Base-by-base conservation (phyloP, 306 rosid species). In the Phaseolus lunatus region DNA sequence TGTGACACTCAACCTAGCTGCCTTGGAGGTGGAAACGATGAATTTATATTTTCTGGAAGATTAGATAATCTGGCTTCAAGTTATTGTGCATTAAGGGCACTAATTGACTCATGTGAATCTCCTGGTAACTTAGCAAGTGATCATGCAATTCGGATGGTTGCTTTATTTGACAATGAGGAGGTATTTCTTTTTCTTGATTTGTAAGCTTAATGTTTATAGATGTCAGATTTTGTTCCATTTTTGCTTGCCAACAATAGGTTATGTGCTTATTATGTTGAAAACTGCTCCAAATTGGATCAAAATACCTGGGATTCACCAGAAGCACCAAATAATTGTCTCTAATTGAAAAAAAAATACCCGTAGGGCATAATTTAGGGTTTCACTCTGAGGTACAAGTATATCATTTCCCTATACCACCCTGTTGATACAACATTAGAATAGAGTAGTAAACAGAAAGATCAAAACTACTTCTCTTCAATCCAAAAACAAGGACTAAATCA, bases 131-230 rank as follows among this genome's bases (percentile, higher is more conserved):
- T 92, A 56, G 83, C 89, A 70, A 86, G 73, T 57, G 97, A 90
- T 61, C 91, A 88, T 31, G 88, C 93, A 56, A 80, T 95, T 74
- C 90, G 97, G 45, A 95, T 95, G 98, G 96, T 92, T 86, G 98
- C 98, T 77, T 87, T 95, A 78, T 95, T 95, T 90, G 98, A 95
- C 85, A 95, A 92, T 67, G 98, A 95, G 73, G 98, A 95, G 98
- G 98, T 95, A 87, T 76, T 80, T 67, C 53, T 45, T 80, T 39
- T 62, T 83, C 76, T 64, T 33, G 44, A 39, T 39, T 39, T 39
- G 44, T 39, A 39, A 72, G 33, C 50, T 8, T 66, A 16, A n/a
- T 53, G 12, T 54, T 29, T 59, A 31, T 43, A 65, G 75, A 62
- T n/a, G 16, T 19, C 52, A 33, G 48, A 69, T 70, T 39, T 57